A percentile compares a stretch with the other conserved stretches of the same genome.
Conservation (phyloP, 2,329 filamentous ascomycete species). For the Plenodomus tracheiphilus region DNA sequence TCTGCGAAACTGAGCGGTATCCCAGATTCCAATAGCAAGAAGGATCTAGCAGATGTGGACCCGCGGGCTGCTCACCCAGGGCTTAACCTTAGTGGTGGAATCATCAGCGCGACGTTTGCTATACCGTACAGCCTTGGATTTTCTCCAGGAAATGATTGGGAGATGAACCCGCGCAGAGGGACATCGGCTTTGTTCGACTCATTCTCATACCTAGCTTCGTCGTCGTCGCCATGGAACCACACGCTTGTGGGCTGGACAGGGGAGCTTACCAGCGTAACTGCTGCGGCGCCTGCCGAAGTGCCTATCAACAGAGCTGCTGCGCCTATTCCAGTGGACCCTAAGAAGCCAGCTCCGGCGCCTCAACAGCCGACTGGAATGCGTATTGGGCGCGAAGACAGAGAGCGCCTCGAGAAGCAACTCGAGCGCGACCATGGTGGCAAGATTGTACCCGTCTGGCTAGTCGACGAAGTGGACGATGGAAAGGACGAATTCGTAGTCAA, state of each 20-base stretch:
- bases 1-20: slow-evolving; percentile 57
- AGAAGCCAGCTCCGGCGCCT: slow-evolving; percentile 59
- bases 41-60: slow-evolving; percentile 53
- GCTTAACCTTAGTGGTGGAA: slow-evolving; percentile 61
- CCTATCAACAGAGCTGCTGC: slow-evolving; percentile 73
- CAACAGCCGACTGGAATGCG: slow-evolving; percentile 69
- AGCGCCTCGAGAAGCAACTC: slow-evolving; percentile 73
- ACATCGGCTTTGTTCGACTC: slow-evolving; percentile 93
- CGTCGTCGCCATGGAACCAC: slow-evolving; percentile 84
- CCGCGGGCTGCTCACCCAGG: slow-evolving; percentile 60
- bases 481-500: slow-evolving; percentile 72
- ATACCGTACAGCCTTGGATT: slow-evolving; percentile 64
- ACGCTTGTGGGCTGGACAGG: slow-evolving; percentile 94
- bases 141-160: slow-evolving; percentile 60
- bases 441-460: slow-evolving; percentile 87
- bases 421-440: slow-evolving; percentile 73
- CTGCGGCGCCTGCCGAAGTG: slow-evolving; percentile 50
- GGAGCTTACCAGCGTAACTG: slow-evolving; percentile 57
- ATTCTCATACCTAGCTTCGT: slow-evolving; percentile 84
- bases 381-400: slow-evolving; percentile 71
- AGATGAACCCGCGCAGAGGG: slow-evolving; percentile 75
- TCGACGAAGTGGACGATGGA: slow-evolving; percentile 71
- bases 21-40: slow-evolving; percentile 39
- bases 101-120: slow-evolving; percentile 67
- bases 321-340: slow-evolving; percentile 73